Evolutionary conservation across 2,329 filamentous ascomycete genomes (phyloP).

Genomic region (Shiraia bambusicola): DNA sequence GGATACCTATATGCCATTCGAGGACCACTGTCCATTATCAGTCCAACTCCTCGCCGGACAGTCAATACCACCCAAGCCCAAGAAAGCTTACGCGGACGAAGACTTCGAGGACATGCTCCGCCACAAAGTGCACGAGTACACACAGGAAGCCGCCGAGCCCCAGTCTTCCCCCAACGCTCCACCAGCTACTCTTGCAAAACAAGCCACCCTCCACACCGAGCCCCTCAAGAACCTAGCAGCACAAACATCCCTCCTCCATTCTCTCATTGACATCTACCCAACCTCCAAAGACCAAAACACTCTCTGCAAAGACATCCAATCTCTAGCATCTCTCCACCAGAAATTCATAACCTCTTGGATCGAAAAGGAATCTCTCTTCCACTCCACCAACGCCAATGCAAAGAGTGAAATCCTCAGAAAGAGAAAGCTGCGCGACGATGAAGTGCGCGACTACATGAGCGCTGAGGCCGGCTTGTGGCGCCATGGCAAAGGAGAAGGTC

Average conservation of each 20-base stretch:
- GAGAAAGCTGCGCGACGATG: conserved; percentile 8
- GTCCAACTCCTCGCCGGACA: conserved; percentile 5
- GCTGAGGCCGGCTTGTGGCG: conserved; percentile 22
- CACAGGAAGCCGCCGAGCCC: conserved; percentile 13
- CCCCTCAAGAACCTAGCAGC: not conserved
- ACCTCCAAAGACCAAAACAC: conserved; percentile 12
- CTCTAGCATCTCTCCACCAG: conserved; percentile 16
- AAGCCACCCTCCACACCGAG: not conserved
- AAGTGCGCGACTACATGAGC: conserved; percentile 16
- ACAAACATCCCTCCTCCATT: not conserved
- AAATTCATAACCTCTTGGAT: conserved; percentile 20
- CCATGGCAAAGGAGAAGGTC: conserved; percentile 15
- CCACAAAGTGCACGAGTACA: conserved; percentile 15
- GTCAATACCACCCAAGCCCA: not conserved
- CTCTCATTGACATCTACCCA: not conserved
- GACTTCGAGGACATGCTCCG: conserved; percentile 15
- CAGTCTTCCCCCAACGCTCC: conserved; percentile 4
- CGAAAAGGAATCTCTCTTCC: not conserved
- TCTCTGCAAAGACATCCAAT: conserved; percentile 21
- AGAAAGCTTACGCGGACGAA: not conserved
- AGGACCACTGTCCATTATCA: conserved; percentile 6
- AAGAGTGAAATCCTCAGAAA: no score
- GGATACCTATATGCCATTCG: conserved; percentile 8
- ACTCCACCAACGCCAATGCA: not conserved
- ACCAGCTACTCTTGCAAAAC: not conserved